Percentiles rank a stretch among this genome's conserved stretches.
These are phyloP conservation scores for Macrophomina phaseolina DNA, from an alignment of 2,329 filamentous ascomycete species.

Conservation along the genomic window DNA sequence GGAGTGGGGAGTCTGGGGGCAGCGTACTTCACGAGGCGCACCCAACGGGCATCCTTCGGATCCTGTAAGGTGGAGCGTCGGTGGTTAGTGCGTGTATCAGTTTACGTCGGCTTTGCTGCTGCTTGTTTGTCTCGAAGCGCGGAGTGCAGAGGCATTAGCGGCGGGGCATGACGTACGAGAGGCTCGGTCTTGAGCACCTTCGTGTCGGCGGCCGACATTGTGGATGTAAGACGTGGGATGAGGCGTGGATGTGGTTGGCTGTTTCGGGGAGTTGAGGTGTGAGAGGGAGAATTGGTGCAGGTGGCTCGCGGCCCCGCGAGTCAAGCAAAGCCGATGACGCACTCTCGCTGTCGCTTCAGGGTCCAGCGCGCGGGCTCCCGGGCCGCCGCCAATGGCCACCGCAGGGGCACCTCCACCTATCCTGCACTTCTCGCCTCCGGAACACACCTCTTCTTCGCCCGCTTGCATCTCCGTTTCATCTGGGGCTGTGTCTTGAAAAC, in stretches of 20 bases:
- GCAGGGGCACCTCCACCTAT: neutral
- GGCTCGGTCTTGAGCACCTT: slow-evolving; percentile 44
- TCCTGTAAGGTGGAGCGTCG: slow-evolving; percentile 34
- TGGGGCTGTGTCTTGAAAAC: neutral
- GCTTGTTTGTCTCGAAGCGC: neutral
- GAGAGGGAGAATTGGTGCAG: slow-evolving; percentile 10
- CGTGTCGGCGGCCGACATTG: slow-evolving; percentile 36
- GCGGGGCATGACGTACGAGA: slow-evolving; percentile 36
- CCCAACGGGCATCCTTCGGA: slow-evolving; percentile 49
- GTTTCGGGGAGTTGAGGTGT: neutral
- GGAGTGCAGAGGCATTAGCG: neutral
- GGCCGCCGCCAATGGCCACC: neutral
- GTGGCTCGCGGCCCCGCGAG: slow-evolving; percentile 2
- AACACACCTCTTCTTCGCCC: too few species aligned
- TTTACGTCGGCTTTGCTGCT: neutral
- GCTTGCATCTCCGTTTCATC: slow-evolving; percentile 1
- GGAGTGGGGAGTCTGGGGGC: neutral
- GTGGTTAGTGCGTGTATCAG: slow-evolving; percentile 9
- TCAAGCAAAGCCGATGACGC: slow-evolving; percentile 13
- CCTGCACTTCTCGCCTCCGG: too few species aligned
- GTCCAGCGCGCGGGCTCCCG: neutral
- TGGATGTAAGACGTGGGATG: slow-evolving; percentile 3
- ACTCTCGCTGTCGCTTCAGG: slow-evolving; percentile 9
- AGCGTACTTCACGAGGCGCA: slow-evolving; percentile 46
- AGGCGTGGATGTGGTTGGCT: neutral